phyloP scores from a whole-genome alignment of 176 grass and related monocot species.

The Phyllostachys edulis region DNA sequence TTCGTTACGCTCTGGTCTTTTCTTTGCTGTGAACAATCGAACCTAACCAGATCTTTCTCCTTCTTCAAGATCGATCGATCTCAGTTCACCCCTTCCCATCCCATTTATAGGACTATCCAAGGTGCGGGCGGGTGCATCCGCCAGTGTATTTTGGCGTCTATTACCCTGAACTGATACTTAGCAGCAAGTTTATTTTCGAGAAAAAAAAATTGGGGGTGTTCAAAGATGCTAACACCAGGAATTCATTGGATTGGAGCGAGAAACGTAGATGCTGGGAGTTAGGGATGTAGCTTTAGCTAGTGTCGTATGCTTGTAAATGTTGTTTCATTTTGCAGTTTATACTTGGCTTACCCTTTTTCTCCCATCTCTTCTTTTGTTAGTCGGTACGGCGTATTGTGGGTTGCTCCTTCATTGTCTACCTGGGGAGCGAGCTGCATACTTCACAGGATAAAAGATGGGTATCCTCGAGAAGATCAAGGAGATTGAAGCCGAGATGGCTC shows the following conservation, averaged over 20 bases:
- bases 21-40: background rate
- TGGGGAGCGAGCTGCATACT: constrained; percentile 11
- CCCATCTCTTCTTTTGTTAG: background rate
- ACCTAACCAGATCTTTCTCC: constrained; percentile 2
- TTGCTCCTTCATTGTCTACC: background rate
- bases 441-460: constrained; percentile 65
- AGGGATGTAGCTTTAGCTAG: background rate
- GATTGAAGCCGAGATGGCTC: constrained; percentile 98
- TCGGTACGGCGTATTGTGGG: background rate
- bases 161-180: background rate
- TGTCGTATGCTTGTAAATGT: background rate
- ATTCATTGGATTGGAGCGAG: background rate
- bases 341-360: background rate
- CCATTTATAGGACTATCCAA: background rate
- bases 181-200: background rate
- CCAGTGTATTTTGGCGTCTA: background rate
- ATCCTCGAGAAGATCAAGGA: constrained; percentile 98
- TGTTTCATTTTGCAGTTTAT: background rate
- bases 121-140: background rate
- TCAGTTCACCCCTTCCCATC: background rate
- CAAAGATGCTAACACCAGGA: background rate
- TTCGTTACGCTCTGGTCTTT: background rate
- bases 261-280: background rate
- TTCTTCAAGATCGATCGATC: constrained; percentile 1
- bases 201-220: background rate